Base-by-base conservation (phyloP, 2,329 filamentous ascomycete genomes). In the Thielaviopsis populi region DNA sequence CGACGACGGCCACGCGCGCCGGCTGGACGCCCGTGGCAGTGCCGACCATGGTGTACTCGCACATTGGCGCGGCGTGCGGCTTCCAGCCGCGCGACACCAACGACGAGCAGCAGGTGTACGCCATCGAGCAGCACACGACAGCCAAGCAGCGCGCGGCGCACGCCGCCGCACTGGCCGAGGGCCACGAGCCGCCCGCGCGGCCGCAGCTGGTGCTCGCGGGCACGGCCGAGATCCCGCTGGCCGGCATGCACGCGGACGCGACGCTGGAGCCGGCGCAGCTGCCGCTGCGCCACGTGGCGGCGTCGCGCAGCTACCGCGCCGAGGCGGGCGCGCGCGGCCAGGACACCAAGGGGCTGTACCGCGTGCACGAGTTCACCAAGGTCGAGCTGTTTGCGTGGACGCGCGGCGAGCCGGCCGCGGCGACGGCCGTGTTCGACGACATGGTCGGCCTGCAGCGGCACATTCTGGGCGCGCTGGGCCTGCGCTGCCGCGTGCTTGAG, bases 311-410 rank as follows among this genome's bases (percentile, higher is more conserved):
- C 78, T 99, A 95, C 75, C 87, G 94, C 62, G 94, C 94, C 54
- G 94, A 99, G 76, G 94, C 94, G 0, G 94, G 94, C 40, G 89
- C 91, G 0, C 81, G 92, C 46, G 94, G 94, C 37, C 85, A 87
- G 27, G 89, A 94, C 69, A 96, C 91, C 1, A 96, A 96, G 75
- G 94, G 94, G 4, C 77, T 99, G 1, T 99, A 97, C 75, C 87
- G 94, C 33, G 94, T 99, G 2, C 94, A 99, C 75, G 94, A 99
- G 75, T 99, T 99, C 75, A 96, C 91, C 33, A 99, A 99, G 73
- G 92, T 99, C 0, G 94, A 99, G 74, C 85, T 99, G 79, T 97
- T 99, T 72, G 91, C 88, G 0, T 99, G 94, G 94, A 87, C 89
- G 3, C 70, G 80, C 37, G 83, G 88, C 1, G 79, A 83, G 62